Percentiles rank a stretch among this genome's conserved stretches.
Conservation (phyloP, 1,284 basidiomycete genomes). For the Marasmius sp. region DNA sequence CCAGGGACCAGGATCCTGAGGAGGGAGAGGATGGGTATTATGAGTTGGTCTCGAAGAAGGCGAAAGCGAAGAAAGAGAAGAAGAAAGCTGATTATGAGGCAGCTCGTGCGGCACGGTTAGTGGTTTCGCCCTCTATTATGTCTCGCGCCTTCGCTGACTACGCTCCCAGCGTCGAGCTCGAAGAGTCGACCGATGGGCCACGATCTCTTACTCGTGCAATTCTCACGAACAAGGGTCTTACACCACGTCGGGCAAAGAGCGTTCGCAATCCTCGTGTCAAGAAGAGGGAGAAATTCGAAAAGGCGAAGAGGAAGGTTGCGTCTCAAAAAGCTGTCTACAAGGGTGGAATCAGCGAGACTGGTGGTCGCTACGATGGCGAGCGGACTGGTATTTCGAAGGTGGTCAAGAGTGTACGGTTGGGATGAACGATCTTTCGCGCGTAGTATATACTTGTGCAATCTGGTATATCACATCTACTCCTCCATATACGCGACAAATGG, state of each 20-base stretch:
- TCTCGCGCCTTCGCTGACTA: constrained; percentile 1
- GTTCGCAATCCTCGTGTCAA: constrained; percentile 96
- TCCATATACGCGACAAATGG: too few relatives aligned
- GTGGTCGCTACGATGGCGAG: constrained; percentile 67
- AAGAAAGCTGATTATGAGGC: constrained; percentile 84
- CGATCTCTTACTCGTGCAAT: constrained; percentile 88
- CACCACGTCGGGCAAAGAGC: constrained; percentile 80
- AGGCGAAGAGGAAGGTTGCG: constrained; percentile 88
- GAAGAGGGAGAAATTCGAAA: constrained; percentile 89
- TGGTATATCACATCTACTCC: neutral
- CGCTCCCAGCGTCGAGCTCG: constrained; percentile 41
- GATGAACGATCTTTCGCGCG: constrained; percentile 10
- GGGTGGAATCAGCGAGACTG: constrained; percentile 69
- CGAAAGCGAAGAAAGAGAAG: constrained; percentile 70
- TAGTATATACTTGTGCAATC: neutral
- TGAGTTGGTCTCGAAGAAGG: constrained; percentile 77
- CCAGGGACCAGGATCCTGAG: constrained; percentile 40
- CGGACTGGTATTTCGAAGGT: constrained; percentile 84
- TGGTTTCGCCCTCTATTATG: constrained; percentile 10
- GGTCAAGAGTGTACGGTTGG: constrained; percentile 78
- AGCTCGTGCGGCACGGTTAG: constrained; percentile 62
- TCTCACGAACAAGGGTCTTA: constrained; percentile 90
- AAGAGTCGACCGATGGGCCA: constrained; percentile 63
- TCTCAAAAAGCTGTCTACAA: constrained; percentile 90
- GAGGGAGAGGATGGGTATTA: constrained; percentile 75